Conservation (phyloP, 192 early-diverging fungal species). For the Coemansia sp. region DNA sequence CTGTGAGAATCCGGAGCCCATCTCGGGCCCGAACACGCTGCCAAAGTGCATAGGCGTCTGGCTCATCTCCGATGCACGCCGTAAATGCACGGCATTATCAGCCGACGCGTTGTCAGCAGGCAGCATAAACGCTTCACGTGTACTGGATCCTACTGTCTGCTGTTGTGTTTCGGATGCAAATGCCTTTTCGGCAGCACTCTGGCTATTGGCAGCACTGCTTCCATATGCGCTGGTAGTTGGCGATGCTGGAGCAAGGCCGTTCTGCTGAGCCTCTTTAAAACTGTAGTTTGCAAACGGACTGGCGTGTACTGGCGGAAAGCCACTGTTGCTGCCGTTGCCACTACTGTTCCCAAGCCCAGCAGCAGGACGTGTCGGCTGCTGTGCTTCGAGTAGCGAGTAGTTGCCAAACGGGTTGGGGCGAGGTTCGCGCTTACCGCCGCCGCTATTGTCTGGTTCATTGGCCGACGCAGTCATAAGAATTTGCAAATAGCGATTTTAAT, state of each 20-base stretch:
- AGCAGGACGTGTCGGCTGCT: conserved; percentile 7
- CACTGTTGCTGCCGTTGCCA: conserved; percentile 7
- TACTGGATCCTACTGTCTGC: not conserved
- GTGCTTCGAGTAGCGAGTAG: conserved; percentile 50
- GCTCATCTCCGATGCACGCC: not conserved
- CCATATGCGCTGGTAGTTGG: conserved; percentile 9
- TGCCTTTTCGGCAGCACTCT: not conserved
- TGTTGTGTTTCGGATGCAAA: not conserved
- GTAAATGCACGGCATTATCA: not conserved
- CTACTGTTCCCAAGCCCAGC: not conserved
- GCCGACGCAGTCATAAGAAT: too few relatives aligned
- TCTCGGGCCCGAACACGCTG: not conserved
- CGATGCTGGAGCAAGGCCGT: conserved; percentile 18
- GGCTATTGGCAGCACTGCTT: not conserved
- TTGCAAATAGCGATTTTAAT: too few relatives aligned
- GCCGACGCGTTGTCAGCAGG: conserved; percentile 3
- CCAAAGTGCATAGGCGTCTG: not conserved
- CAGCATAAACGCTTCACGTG: not conserved
- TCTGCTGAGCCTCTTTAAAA: conserved; percentile 43
- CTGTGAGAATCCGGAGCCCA: conserved; percentile 4
- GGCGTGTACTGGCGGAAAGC: conserved; percentile 6
- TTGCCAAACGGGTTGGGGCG: conserved; percentile 50
- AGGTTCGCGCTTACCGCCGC: conserved; percentile 8
- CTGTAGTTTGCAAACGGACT: conserved; percentile 48
- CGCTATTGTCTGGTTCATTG: not conserved